These are phyloP conservation scores for Bryum argenteum DNA, from an alignment of 225 moss, liverwort and hornwort genomes.

Conservation along the genomic window DNA sequence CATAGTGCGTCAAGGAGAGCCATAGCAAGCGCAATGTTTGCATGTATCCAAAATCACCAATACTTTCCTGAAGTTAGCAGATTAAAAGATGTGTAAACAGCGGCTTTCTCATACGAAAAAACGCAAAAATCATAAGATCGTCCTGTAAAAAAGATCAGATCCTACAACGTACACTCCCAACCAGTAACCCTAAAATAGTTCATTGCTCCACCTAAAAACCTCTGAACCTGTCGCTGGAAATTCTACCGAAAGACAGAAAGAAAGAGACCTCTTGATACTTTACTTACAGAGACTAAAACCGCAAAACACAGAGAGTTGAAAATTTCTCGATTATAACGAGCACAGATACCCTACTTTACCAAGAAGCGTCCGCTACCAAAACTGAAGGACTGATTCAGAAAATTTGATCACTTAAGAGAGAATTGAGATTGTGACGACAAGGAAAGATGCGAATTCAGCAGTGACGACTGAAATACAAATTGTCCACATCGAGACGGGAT, in stretches of 20 bases:
- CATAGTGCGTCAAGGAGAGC: slow-evolving; percentile 43
- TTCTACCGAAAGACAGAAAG: no score
- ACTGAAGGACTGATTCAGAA: not conserved
- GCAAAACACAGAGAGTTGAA: not conserved
- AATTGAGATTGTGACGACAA: not conserved
- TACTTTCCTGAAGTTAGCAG: slow-evolving; percentile 47
- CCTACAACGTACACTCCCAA: no score
- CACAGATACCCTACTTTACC: no score
- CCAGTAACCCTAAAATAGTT: no score
- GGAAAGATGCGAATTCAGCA: not conserved
- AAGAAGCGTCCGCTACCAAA: not conserved
- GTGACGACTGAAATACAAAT: not conserved
- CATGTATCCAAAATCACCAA: slow-evolving; percentile 47
- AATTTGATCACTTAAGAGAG: no score
- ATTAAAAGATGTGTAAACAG: slow-evolving; percentile 18
- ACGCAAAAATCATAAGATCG: no score
- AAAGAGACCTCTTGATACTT: no score
- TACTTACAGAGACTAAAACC: no score
- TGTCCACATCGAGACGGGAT: not conserved
- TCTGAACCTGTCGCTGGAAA: no score
- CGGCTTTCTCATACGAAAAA: not conserved
- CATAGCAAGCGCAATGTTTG: slow-evolving; percentile 35
- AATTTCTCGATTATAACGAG: slow-evolving; percentile 1
- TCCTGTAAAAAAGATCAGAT: no score
- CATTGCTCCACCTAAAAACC: no score